phyloP scores from a whole-genome alignment of 164 flowering plant genomes.

The Stephania yunnanensis region DNA sequence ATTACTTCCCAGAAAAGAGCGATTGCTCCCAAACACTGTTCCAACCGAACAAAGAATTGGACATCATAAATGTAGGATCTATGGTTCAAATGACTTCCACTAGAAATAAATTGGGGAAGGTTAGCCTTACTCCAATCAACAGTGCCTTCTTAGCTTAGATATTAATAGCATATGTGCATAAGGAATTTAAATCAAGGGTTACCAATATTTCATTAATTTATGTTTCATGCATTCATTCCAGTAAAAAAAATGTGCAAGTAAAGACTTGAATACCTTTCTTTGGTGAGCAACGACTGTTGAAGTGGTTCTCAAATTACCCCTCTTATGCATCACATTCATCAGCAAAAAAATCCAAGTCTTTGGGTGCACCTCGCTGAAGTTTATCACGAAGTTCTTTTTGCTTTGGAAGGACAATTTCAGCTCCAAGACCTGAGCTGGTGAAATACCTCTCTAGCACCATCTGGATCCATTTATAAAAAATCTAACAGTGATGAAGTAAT shows the following conservation, averaged over 20 bases:
- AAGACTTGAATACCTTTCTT: background rate
- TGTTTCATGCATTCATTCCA: background rate
- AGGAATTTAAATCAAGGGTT: background rate
- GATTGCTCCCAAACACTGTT: background rate
- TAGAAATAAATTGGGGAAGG: background rate
- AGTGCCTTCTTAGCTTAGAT: background rate
- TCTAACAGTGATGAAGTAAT: background rate
- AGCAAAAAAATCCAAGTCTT: conserved; percentile 42
- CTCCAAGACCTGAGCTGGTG: conserved; percentile 42
- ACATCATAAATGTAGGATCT: too few species aligned
- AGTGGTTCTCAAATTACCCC: background rate
- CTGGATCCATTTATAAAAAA: conserved; percentile 28
- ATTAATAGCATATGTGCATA: background rate
- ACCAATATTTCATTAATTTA: background rate
- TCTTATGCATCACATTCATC: conserved; percentile 18
- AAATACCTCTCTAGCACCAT: conserved; percentile 81
- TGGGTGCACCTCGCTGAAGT: conserved; percentile 39
- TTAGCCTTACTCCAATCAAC: background rate
- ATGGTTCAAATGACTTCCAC: too few species aligned
- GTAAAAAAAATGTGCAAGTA: background rate
- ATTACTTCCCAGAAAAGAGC: background rate
- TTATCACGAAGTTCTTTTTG: conserved; percentile 51
- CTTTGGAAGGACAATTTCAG: conserved; percentile 71
- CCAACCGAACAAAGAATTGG: background rate
- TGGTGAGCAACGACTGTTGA: background rate